Evolutionary conservation across 2,329 filamentous ascomycete genomes (phyloP), one percentile per base, ranked within the genome.

Genomic region (Westerdykella sp.): DNA sequence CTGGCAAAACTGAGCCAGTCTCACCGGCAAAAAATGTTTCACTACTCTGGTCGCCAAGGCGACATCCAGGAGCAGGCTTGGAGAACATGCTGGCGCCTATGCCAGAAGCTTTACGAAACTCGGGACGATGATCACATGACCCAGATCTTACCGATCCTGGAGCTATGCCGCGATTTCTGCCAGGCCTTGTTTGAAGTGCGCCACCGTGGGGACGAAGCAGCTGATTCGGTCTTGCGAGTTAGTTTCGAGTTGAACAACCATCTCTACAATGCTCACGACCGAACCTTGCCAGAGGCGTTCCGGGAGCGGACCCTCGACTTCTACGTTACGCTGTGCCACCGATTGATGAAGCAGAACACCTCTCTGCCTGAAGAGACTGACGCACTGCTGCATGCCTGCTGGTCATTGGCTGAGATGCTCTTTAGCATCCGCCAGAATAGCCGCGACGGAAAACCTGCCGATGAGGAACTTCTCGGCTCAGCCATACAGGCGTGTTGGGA

Each of bases 231-330:
- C 12, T 69, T 97, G 37, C 78, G 91, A 38, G 90, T 96, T 52
- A 95, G 87, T 69, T 95, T 95, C 62, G 91, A 96, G 69, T 75
- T 96, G 18, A 95, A 94, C 69, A 96, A 95, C 56, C 90, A 97
- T 65, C 75, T 97, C 2, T 96, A 91, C 70, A 95, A 91, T 60
- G 90, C 88, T 1, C 88, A 95, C 58, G 88, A 95, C 62, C 80
- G 85, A 25, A 83, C 79, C 42, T 73, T 96, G 4, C 91, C 90
- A 0, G 87, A 94, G 57, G 81, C 84, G 0, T 96, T 97, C 62
- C 80, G 85, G 41, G 90, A 96, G 66, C 77, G 90, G 45, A 96
- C 91, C 0, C 68, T 97, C 44, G 91, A 96, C 58, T 96, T 96
- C 57, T 96, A 96, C 59, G 85, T 95, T 53, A 95, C 91, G 0